phyloP scores from a whole-genome alignment of 2,329 filamentous ascomycete genomes.

The Nemania serpens region DNA sequence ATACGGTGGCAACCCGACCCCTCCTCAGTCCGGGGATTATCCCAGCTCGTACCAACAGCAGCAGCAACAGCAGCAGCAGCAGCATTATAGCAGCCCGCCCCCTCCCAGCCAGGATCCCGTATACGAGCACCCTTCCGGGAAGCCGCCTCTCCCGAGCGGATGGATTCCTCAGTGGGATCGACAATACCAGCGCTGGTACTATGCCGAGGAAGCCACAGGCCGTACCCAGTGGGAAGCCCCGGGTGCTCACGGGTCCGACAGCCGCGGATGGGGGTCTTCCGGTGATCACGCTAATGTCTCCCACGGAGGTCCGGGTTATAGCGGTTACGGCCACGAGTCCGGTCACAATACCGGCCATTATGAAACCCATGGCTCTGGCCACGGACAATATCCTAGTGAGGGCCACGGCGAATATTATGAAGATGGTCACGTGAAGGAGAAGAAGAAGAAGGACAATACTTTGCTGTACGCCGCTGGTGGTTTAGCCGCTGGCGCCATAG shows the following conservation, averaged over 20 bases:
- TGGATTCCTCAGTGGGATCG: conserved; percentile 69
- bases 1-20: conserved; percentile 4
- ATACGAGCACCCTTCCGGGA: conserved; percentile 43
- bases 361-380: conserved; percentile 18
- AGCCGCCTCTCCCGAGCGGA: conserved; percentile 61
- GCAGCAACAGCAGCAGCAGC: conserved; percentile 16
- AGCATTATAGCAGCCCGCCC: conserved; percentile 23
- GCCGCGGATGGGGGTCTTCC: conserved; percentile 26
- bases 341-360: conserved; percentile 2
- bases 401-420: conserved; percentile 25
- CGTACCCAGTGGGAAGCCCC: conserved; percentile 69
- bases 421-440: conserved; percentile 39
- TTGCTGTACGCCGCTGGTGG: conserved; percentile 62
- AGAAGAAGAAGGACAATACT: conserved; percentile 54
- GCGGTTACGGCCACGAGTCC: conserved; percentile 27
- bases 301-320: conserved; percentile 22
- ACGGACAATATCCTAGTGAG: conserved; percentile 25
- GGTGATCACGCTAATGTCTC: conserved; percentile 25
- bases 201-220: conserved; percentile 64
- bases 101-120: conserved; percentile 34
- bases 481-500: conserved; percentile 59
- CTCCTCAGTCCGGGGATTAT: conserved; percentile 21
- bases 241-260: conserved; percentile 24
- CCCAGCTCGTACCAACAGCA: conserved; percentile 27
- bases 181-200: conserved; percentile 66